Base-by-base conservation (phyloP, 495 filamentous ascomycete genomes). In the Daldinia bambusicola region DNA sequence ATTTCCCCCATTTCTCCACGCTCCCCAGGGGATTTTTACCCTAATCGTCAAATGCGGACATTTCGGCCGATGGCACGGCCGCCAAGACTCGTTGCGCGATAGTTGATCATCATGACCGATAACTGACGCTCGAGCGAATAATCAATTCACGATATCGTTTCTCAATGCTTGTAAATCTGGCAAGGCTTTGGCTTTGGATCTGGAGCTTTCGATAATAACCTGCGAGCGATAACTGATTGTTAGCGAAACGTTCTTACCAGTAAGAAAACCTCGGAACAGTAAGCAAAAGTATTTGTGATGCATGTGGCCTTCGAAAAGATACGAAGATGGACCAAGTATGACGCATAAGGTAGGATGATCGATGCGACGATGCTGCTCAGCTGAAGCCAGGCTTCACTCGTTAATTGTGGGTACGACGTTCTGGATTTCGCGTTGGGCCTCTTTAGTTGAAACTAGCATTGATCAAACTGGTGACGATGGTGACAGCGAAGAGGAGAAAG, bases 281-380 rank as follows among this genome's bases (percentile, higher is more conserved):
- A 71, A 71, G 63, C 63, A 67, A 20, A 20, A 32, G 37, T 32
- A 22, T 38, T 4, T 55, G 43, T 6, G 45, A 52, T 26, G 50
- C 50, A 30, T 32, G 5, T 3, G 30, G 6, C 12, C 43, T 41
- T 41, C 20, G 8, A 48, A 61, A 53, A 16, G 18, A 32, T n/a
- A 37, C 51, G 32, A 18, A 18, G 34, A 58, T 43, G 12, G 43
- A 8, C 6, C 22, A 22, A 58, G 45, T 26, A 50, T 66, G 69
- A 71, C 63, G 63, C 62, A 43, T 48, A 58, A 31, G 9, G 16
- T 1, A 6, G 37, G 22, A 58, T 55, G 14, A 18, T 45, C 10
- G 18, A 58, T 59, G 52, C 37, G 30, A 63, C 52, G 26, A 63
- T 48, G 9, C 10, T 7, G 41, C 4, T 48, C 16, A 48, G 43